These are phyloP conservation scores for Fagopyrum tataricum DNA, from an alignment of 148 eudicot species.

Conservation along the genomic window DNA sequence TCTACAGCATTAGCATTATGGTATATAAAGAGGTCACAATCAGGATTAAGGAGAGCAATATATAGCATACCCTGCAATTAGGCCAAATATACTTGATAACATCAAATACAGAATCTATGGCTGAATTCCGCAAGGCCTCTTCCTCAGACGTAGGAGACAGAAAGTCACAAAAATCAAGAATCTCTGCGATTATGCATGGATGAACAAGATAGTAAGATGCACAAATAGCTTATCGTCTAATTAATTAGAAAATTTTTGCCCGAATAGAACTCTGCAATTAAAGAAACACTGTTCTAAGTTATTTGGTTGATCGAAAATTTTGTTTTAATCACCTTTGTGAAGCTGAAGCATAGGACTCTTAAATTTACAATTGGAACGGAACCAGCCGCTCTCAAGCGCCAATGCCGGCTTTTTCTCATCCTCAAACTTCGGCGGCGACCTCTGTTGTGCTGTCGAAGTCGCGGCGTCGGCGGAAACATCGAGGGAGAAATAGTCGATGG, in stretches of 20 bases:
- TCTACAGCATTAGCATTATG: background rate
- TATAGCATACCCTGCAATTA: conserved; percentile 48
- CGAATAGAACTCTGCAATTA: no score
- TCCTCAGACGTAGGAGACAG: conserved; percentile 90
- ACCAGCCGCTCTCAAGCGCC: conserved; percentile 78
- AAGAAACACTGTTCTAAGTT: background rate
- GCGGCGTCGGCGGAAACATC: conserved; percentile 29
- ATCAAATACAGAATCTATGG: conserved; percentile 62
- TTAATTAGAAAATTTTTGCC: no score
- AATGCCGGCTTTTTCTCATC: conserved; percentile 25
- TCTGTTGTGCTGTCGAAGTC: conserved; percentile 11
- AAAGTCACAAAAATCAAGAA: conserved; percentile 90
- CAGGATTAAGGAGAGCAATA: background rate
- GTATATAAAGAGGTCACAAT: background rate
- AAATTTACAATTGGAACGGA: conserved; percentile 62
- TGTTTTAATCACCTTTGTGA: conserved; percentile 55
- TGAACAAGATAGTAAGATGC: background rate
- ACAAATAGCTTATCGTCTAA: no score
- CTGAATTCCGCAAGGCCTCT: conserved; percentile 55
- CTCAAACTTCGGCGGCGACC: conserved; percentile 16
- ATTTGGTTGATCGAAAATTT: background rate
- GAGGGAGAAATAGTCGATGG: conserved; percentile 68
- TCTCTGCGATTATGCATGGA: conserved; percentile 40
- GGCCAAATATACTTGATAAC: conserved; percentile 95
- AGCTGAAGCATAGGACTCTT: conserved; percentile 95